Evolutionary conservation across 73 alveolate genomes (phyloP), one percentile per base, ranked within the genome.

Genomic region (Paramecium primaurelia): DNA sequence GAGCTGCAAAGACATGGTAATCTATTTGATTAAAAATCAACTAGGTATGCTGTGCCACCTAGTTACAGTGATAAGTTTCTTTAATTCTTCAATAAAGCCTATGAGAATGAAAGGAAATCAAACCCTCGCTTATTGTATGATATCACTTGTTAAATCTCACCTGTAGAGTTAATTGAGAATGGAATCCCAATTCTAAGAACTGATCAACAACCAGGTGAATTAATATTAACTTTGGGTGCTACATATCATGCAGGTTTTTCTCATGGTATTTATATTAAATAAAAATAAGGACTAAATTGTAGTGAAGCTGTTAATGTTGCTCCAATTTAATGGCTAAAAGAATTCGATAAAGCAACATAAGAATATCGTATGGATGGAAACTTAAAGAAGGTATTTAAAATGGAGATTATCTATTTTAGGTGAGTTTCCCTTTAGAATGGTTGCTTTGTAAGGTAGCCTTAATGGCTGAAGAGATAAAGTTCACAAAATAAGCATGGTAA

Each of bases 211-310:
- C 97, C 97, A 16, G 98, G 98, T 30, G 98, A 96, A 89, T 92
- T 96, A 42, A 86, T 96, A 16, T 51, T 96, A 37, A 96, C 98
- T 1, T 93, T 95, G 83, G 97, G 97, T 11, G 97, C 93, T 28
- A 73, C 96, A 25, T 96, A 93, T 59, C 98, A 96, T 88, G 96
- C 96, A 8, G 98, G 98, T 37, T 96, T 96, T 93, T 96, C 98
- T 14, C 94, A 88, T 88, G 94, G 94, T 80, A 80, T 10, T 80
- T 25, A 7, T 6, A 44, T 44, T 7, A 30, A 30, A 16, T 6
- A 2, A 20, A 42, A 37, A 44, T 44, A 88, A 16, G 98, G 98
- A 14, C 59, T 96, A 20, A 96, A 96, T 86, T 88, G 95, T 16
- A 95, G 97, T 26, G 98, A 96, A 87, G 98, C 98, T 6, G 97